Conservation (phyloP, 169 alveolate species). For the Ichthyophthirius multifiliis region DNA sequence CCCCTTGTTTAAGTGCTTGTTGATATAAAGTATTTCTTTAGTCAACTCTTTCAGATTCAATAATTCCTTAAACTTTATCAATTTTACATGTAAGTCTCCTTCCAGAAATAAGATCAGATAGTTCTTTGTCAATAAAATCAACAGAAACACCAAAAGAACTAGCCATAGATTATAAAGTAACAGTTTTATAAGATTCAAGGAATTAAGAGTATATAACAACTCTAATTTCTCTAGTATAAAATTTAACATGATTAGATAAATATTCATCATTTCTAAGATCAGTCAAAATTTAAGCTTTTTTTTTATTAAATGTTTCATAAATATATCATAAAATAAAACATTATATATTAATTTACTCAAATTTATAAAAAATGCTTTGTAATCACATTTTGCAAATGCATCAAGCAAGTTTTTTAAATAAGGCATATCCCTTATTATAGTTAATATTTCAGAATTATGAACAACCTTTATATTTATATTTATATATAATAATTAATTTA, state of each 20-base stretch:
- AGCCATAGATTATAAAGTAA: constrained; percentile 94
- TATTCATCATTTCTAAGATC: constrained; percentile 82
- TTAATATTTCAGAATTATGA: constrained; percentile 89
- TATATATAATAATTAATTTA: background rate
- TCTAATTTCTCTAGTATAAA: constrained; percentile 91
- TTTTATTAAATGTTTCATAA: background rate
- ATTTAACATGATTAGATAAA: constrained; percentile 83
- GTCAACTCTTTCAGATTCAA: constrained; percentile 91
- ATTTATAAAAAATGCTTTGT: constrained; percentile 84
- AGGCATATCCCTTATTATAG: constrained; percentile 89
- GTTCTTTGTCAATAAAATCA: constrained; percentile 92
- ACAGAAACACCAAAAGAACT: constrained; percentile 91
- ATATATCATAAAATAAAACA: background rate
- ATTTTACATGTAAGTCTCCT: constrained; percentile 93
- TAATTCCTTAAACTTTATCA: constrained; percentile 94
- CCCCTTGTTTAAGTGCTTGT: constrained; percentile 88
- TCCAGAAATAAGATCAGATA: constrained; percentile 89
- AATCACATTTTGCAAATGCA: constrained; percentile 89
- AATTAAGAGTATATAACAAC: constrained; percentile 94
- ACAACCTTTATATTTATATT: constrained; percentile 48
- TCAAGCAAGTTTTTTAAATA: constrained; percentile 81
- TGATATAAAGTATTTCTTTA: constrained; percentile 85
- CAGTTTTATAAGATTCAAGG: constrained; percentile 93
- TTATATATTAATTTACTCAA: constrained; percentile 48
- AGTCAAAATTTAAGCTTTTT: constrained; percentile 67